Conservation (phyloP, 2,329 filamentous ascomycete species). For the Talaromyces piceae region DNA sequence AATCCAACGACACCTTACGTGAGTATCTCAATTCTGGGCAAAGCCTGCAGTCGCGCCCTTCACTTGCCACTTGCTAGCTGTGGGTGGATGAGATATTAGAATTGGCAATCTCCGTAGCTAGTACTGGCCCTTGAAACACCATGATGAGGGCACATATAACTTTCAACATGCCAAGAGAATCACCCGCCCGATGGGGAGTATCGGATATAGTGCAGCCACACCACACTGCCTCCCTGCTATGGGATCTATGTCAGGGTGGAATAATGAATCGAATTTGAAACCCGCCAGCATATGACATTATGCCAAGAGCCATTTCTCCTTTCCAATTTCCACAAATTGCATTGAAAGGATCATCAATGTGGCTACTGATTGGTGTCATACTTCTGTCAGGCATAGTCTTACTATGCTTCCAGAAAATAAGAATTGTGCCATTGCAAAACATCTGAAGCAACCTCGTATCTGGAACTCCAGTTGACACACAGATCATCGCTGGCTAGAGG, state of each 20-base stretch:
- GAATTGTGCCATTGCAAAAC: neutral
- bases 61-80: neutral
- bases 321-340: neutral
- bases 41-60: neutral
- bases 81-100: neutral
- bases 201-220: neutral
- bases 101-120: too few species aligned
- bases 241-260: neutral
- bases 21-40: too few species aligned
- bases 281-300: neutral
- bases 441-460: neutral
- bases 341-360: neutral
- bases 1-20: too few species aligned
- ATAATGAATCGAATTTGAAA: neutral
- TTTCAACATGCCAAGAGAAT: neutral
- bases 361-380: neutral
- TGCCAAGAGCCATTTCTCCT: neutral
- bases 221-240: neutral
- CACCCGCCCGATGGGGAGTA: neutral
- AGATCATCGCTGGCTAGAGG: neutral
- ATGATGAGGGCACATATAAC: too few species aligned
- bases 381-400: neutral
- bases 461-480: neutral
- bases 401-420: neutral
- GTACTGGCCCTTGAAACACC: too few species aligned